Conservation (phyloP, 106 monocot species). For the Iris macrosiphon region DNA sequence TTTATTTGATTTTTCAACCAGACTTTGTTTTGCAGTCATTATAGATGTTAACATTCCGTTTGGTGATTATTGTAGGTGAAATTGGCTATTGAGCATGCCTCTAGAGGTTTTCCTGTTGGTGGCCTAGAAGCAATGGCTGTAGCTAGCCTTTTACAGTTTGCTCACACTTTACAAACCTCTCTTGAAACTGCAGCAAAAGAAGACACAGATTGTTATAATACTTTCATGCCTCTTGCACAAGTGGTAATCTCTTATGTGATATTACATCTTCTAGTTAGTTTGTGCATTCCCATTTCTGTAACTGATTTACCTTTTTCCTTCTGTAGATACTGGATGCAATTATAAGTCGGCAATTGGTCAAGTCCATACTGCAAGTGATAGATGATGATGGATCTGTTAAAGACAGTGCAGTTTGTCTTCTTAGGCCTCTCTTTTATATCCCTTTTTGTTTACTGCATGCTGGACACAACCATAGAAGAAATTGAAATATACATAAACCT, state of each 20-base stretch:
- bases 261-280: not conserved
- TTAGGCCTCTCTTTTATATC: not conserved
- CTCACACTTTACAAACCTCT: slow-evolving; percentile 54
- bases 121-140: slow-evolving; percentile 66
- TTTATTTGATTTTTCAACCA: too few relatives aligned
- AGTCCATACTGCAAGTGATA: slow-evolving; percentile 52
- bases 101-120: slow-evolving; percentile 42
- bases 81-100: slow-evolving; percentile 54
- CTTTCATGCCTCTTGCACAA: slow-evolving; percentile 53
- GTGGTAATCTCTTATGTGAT: slow-evolving; percentile 24
- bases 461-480: too few relatives aligned
- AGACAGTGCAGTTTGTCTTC: slow-evolving; percentile 64
- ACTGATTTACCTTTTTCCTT: not conserved
- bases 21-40: too few relatives aligned
- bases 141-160: slow-evolving; percentile 46
- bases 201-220: slow-evolving; percentile 41
- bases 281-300: not conserved
- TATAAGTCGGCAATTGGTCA: slow-evolving; percentile 45
- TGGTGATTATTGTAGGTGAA: slow-evolving; percentile 44
- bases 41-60: not conserved
- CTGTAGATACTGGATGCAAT: slow-evolving; percentile 51
- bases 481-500: too few relatives aligned
- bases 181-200: slow-evolving; percentile 59
- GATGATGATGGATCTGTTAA: slow-evolving; percentile 78
- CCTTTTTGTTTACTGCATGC: not conserved